Conservation (phyloP, 2,329 filamentous ascomycete genomes). For the Botrytis aclada region DNA sequence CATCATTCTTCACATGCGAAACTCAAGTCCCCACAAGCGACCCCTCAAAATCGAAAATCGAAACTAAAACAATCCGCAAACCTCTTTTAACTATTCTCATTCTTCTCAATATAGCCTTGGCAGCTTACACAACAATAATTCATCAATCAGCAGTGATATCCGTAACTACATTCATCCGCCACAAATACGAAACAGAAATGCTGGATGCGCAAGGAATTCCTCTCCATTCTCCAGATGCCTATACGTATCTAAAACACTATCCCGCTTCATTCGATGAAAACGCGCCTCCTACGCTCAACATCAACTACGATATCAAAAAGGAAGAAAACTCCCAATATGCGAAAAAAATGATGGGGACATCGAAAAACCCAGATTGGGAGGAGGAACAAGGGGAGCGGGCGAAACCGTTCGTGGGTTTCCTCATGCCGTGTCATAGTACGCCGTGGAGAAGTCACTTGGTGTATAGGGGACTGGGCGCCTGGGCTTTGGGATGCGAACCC, state of each 20-base stretch:
- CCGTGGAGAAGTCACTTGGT: slow-evolving; percentile 90
- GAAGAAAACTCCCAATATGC: slow-evolving; percentile 14
- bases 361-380: slow-evolving; percentile 13
- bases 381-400: background rate
- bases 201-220: slow-evolving; percentile 41
- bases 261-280: background rate
- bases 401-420: slow-evolving; percentile 66
- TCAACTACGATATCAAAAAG: slow-evolving; percentile 6
- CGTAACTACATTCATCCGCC: slow-evolving; percentile 72
- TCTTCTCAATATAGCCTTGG: slow-evolving; percentile 65
- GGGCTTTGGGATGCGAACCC: slow-evolving; percentile 87
- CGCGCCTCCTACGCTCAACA: background rate
- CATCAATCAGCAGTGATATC: slow-evolving; percentile 79
- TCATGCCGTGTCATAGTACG: slow-evolving; percentile 95
- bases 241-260: slow-evolving; percentile 14
- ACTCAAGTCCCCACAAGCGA: slow-evolving; percentile 23
- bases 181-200: slow-evolving; percentile 62
- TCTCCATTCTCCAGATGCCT: slow-evolving; percentile 28
- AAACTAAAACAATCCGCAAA: slow-evolving; percentile 43
- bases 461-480: slow-evolving; percentile 69
- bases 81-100: slow-evolving; percentile 57
- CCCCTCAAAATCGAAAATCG: slow-evolving; percentile 21
- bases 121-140: slow-evolving; percentile 67
- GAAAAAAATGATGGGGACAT: background rate
- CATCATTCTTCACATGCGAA: slow-evolving; percentile 49